These are phyloP conservation scores for Xylaria sp. DNA, from an alignment of 2,329 filamentous ascomycete species.

Conservation along the genomic window DNA sequence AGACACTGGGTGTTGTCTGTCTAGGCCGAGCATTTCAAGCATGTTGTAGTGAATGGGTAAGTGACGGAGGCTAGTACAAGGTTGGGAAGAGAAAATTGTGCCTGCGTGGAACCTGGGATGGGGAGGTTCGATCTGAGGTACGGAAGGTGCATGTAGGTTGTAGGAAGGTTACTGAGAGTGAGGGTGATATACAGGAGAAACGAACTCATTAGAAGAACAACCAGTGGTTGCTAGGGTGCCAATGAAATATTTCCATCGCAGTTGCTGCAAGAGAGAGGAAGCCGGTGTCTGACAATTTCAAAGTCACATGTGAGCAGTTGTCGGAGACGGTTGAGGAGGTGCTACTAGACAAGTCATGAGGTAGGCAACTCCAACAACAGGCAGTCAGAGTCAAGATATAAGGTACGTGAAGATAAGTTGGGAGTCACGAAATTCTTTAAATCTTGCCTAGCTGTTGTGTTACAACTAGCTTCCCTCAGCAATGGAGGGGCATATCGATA, in stretches of 20 bases:
- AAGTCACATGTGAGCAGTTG: not conserved
- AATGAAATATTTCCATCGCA: constrained; percentile 36
- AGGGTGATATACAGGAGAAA: not conserved
- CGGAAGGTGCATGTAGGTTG: constrained; percentile 27
- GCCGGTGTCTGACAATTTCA: not conserved
- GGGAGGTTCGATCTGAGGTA: constrained; percentile 9
- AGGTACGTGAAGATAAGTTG: constrained; percentile 7
- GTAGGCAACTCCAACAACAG: constrained; percentile 1
- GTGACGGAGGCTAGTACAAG: not conserved
- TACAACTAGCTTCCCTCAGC: not conserved
- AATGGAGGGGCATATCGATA: constrained; percentile 44
- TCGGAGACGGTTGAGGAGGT: not conserved
- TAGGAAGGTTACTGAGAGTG: not conserved
- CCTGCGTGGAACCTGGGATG: constrained; percentile 24
- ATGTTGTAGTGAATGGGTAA: constrained; percentile 12
- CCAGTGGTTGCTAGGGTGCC: constrained; percentile 34
- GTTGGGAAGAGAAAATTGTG: not conserved
- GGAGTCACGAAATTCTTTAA: not conserved
- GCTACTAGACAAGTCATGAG: not conserved
- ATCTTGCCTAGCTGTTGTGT: not conserved
- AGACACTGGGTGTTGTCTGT: constrained; percentile 12
- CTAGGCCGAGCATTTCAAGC: constrained; percentile 7
- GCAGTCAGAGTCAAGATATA: not conserved
- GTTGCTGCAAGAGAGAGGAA: constrained; percentile 21
- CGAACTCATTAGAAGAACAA: constrained; percentile 25